Evolutionary conservation across 192 early-diverging fungal species (phyloP), one percentile per base, ranked within the genome.

Genomic region (Coemansia sp.): DNA sequence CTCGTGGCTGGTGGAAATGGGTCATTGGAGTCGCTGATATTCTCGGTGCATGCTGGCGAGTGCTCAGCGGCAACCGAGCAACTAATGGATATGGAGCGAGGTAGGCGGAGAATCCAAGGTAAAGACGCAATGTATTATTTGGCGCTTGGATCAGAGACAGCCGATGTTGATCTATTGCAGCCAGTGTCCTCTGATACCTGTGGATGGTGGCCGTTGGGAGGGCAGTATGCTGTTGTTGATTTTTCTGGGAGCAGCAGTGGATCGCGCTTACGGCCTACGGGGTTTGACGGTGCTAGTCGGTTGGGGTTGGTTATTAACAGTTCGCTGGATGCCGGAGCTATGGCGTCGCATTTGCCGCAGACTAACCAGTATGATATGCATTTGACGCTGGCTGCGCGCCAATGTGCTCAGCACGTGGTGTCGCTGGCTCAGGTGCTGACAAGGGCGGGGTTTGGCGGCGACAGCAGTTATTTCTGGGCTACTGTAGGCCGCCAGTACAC

Each of bases 161-260:
- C 40, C 29, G 78, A 75, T 20, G 62, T 68, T 1, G 78, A 80
- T 53, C 55, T 80, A 8, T 27, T 75, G 30, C 72, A 47, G 49
- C 55, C 68, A 15, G n/a, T 29, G 12, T 29, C 43, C 4, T 34
- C 43, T 13, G 35, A 47, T 3, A 6, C 35, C 13, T 20, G 44
- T 3, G 55, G 43, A n/a, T 82, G 79, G 79, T 82, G 79, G 79
- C 70, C 79, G 13, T 32, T 76, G 66, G 79, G 79, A 39, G 79
- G 79, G 2, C 69, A 75, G 44, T 69, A 65, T 18, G 69, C 62
- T 16, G 70, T 72, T 4, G 35, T 72, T 2, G 77, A 80, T 29
- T 68, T 71, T 58, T 41, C 58, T 16, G 64, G 45, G 16, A 27
- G 47, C 59, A 45, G 41, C 20, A 41, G 24, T 10, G 59, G 22